A percentile compares a stretch with the other conserved stretches of the same genome.
Evolutionary conservation across 1,284 basidiomycete species (phyloP).

Genomic region (Albatrellus sp.): DNA sequence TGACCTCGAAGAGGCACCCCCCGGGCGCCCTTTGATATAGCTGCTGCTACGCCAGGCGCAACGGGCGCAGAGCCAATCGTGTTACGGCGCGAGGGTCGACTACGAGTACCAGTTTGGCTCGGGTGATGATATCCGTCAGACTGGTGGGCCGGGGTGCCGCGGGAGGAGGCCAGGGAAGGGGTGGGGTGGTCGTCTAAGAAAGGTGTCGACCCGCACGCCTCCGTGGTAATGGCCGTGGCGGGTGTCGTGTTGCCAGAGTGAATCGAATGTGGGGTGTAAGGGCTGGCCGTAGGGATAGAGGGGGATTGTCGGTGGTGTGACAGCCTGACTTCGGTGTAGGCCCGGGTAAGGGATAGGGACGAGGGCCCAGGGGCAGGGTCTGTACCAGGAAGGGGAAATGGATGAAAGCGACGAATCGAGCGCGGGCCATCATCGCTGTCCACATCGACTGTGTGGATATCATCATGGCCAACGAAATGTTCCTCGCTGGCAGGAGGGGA

Average conservation of each 20-base stretch:
- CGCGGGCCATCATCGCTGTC: constrained; percentile 14
- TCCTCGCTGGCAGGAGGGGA: constrained; percentile 54
- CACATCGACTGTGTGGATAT: constrained; percentile 3
- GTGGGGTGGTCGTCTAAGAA: constrained; percentile 4
- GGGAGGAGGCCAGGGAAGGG: constrained; percentile 10
- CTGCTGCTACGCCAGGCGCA: constrained; percentile 10
- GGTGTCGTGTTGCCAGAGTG: too few species aligned
- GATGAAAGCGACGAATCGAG: constrained; percentile 2
- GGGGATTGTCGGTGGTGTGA: background rate
- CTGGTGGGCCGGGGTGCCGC: constrained; percentile 14
- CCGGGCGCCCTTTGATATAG: constrained; percentile 8
- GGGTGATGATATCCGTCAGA: constrained; percentile 44
- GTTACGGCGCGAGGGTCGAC: constrained; percentile 37
- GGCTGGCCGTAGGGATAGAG: background rate
- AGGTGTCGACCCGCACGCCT: too few species aligned
- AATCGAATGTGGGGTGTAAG: too few species aligned
- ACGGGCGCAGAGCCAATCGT: constrained; percentile 30
- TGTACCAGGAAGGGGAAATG: background rate
- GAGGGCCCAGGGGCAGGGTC: too few species aligned
- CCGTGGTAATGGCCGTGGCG: too few species aligned
- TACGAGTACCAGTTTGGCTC: constrained; percentile 26
- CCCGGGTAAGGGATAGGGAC: too few species aligned
- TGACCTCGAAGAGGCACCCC: constrained; percentile 11
- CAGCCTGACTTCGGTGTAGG: background rate
- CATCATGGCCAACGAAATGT: constrained; percentile 9